These are phyloP conservation scores for Paecilomyces dactylethromorphus DNA, from an alignment of 2,329 filamentous ascomycete genomes.

Conservation along the genomic window DNA sequence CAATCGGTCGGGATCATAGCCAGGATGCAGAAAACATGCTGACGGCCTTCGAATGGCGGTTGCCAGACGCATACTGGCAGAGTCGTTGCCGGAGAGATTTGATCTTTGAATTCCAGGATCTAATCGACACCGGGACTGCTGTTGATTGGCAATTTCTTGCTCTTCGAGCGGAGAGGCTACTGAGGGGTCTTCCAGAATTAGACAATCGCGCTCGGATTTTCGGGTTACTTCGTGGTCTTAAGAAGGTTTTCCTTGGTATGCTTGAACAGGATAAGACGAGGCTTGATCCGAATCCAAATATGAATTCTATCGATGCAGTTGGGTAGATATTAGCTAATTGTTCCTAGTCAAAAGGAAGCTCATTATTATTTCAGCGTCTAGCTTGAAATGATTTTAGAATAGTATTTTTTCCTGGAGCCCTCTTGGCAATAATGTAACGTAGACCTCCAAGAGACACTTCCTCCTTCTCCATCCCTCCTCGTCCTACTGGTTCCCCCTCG, in stretches of 20 bases:
- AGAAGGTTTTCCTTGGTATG: not conserved
- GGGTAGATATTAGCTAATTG: no score
- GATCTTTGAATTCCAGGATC: conserved; percentile 9
- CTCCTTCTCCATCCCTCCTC: no score
- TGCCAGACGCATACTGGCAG: conserved; percentile 8
- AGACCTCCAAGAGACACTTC: no score
- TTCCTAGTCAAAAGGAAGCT: no score
- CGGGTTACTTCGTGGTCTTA: not conserved
- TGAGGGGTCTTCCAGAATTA: conserved; percentile 2
- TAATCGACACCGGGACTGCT: not conserved
- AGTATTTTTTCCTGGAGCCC: no score
- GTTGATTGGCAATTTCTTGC: conserved; percentile 8
- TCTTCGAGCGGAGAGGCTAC: conserved; percentile 4
- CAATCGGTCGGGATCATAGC: not conserved
- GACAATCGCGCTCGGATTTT: not conserved
- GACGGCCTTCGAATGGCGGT: conserved; percentile 6
- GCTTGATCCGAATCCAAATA: no score
- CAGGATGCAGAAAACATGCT: conserved; percentile 7
- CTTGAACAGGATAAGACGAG: conserved; percentile 1
- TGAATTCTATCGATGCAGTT: no score
- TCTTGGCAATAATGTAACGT: no score
- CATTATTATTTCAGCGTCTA: no score
- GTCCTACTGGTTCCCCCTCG: no score
- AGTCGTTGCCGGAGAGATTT: conserved; percentile 5
- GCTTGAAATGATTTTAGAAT: no score